Evolutionary conservation across 768 basidiomycete species (phyloP), one percentile per base, ranked within the genome.

Genomic region (Hysterangium stoloniferum): DNA sequence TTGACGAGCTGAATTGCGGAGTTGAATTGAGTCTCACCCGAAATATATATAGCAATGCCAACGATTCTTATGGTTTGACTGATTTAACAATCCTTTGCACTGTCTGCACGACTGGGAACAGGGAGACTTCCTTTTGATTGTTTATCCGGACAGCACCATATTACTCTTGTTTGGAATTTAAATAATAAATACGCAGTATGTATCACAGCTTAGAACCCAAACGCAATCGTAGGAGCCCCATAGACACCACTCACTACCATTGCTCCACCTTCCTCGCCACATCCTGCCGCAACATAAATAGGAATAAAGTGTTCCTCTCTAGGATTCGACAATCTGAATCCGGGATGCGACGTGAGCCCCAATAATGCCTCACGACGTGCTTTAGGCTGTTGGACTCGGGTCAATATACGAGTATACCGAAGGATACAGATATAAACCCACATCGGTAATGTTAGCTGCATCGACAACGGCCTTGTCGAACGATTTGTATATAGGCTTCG

Each of bases 251-350:
- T 65, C 24, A 86, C 49, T 8, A 81, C 68, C 57, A 64, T 68
- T 6, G 71, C 72, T 29, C 69, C 66, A 1, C 77, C 79, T 5
- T 69, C 71, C 36, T 78, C 82, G 7, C 80, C 82, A 6, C 84
- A 87, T 3, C 84, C 87, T 2, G 79, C 82, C 3, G 82, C 85
- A 35, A 89, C 71, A 61, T 88, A 86, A 13, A 91, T 55, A 8
- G 89, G 88, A 13, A 90, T 70, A 58, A 91, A 86, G 59, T 91
- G 88, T 25, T 93, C 89, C 55, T 80, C 80, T 2, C 83, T 73
- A 1, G 87, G 89, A 58, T 93, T 85, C 24, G 81, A 76, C 0
- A 69, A 59, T 4, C 80, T 73, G 71, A 86, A 91, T 7, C 76
- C 76, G 4, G 68, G 64, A 56, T 89, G 85, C 36, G 66, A 65